Base-by-base conservation (phyloP, 345 rosid genomes). In the Boechera retrofracta region DNA sequence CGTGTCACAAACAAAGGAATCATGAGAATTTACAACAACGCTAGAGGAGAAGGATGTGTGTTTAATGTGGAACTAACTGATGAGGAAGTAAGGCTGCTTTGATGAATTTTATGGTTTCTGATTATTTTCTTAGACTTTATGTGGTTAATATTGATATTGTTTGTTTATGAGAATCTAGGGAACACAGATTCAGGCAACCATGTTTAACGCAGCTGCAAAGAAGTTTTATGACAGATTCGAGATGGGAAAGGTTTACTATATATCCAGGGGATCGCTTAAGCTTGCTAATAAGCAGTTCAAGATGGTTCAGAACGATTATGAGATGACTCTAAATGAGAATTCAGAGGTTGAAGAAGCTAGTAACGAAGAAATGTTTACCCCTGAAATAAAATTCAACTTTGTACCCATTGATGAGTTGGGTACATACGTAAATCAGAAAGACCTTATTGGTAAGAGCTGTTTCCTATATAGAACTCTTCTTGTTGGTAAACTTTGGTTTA, bases 41-140 rank as follows among this genome's bases (percentile, higher is more conserved):
- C 89, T 2, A 91, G 96, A 70, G 99, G 99, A 16, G 99, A 95
- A 77, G 99, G 99, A 28, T 92, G 96, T 60, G 98, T 92, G 79
- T 95, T 92, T 80, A 95, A 91, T 80, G 96, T 95, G 59, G 98
- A 95, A 80, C 83, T 95, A 5, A 95, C 98, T 1, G 98, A 92
- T 85, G 96, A 91, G 80, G 99, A 95, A 81, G 98, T 95, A 85
- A 76, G 97, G 10, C 61, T 58, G 29, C 49, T 57, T 66, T 21
- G 8, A 13, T 21, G 9, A 24, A 9, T 18, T 41, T 16, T 63
- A 5, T 54, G 29, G 4, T 4, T 58, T 55, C 10, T 71, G n/a
- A 55, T 47, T 3, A 16, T 12, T 47, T 36, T 35, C 6, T 64
- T 64, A 5, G 33, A 26, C 3, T 16, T 24, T 26, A 48, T 57